A percentile compares a stretch with the other conserved stretches of the same genome.
phyloP scores from a whole-genome alignment of 1,284 basidiomycete species.

The Meripilus lineatus region DNA sequence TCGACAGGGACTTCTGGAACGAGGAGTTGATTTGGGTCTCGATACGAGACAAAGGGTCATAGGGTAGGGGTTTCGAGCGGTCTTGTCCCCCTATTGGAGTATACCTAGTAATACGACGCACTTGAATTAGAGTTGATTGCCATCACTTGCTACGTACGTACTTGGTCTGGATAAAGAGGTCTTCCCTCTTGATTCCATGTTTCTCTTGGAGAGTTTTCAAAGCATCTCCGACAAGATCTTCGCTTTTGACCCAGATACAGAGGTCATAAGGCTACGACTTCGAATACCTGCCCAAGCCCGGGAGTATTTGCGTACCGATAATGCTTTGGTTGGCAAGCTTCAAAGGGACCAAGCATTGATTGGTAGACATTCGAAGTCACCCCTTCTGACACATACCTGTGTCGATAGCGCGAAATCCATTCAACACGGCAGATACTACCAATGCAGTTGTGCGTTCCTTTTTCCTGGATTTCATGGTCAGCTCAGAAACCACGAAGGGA shows the following conservation, averaged over 20 bases:
- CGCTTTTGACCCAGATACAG: no score
- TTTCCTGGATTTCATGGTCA: slow-evolving; percentile 45
- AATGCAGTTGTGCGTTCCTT: slow-evolving; percentile 64
- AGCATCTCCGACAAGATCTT: slow-evolving; percentile 75
- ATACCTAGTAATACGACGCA: slow-evolving; percentile 39
- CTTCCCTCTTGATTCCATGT: slow-evolving; percentile 29
- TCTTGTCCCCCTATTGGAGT: slow-evolving; percentile 74
- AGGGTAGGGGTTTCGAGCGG: slow-evolving; percentile 61
- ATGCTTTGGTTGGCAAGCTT: slow-evolving; percentile 74
- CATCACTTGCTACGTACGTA: slow-evolving; percentile 23
- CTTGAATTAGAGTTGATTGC: background rate
- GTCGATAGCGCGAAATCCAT: slow-evolving; percentile 77
- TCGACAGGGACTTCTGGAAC: slow-evolving; percentile 57
- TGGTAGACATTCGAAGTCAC: background rate
- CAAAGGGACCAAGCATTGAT: slow-evolving; percentile 2
- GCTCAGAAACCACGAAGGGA: background rate
- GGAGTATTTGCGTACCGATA: no score
- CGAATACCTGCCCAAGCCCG: slow-evolving; percentile 12
- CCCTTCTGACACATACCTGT: slow-evolving; percentile 46
- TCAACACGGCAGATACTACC: slow-evolving; percentile 64
- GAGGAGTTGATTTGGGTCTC: slow-evolving; percentile 59
- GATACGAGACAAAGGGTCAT: slow-evolving; percentile 52
- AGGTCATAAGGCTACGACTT: slow-evolving; percentile 2
- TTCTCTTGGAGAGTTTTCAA: slow-evolving; percentile 39
- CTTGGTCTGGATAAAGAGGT: slow-evolving; percentile 63